These are phyloP conservation scores for Pythium volutum DNA, from an alignment of 352 stramenopile species.

Conservation along the genomic window DNA sequence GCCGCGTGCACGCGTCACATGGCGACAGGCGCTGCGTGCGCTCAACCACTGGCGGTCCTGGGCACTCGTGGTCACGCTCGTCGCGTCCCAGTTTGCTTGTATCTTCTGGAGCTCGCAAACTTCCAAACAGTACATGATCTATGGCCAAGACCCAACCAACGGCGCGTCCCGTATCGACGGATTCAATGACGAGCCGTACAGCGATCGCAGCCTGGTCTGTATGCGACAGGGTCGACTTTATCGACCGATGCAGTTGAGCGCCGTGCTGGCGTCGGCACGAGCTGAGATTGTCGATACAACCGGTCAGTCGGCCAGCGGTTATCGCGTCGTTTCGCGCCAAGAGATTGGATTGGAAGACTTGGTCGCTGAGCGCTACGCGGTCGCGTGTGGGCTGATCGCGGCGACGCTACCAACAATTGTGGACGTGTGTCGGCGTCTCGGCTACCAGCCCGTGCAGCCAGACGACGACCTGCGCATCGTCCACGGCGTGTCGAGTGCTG, in stretches of 20 bases:
- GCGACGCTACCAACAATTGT: conserved; percentile 21
- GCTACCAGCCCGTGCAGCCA: conserved; percentile 24
- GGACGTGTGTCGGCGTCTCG: conserved; percentile 13
- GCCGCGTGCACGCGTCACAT: neutral
- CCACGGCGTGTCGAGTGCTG: conserved; percentile 3
- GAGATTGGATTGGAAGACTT: neutral
- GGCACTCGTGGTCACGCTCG: neutral
- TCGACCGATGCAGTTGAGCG: conserved; percentile 1
- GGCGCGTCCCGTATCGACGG: neutral
- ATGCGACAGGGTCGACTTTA: neutral
- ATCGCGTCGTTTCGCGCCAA: conserved; percentile 22
- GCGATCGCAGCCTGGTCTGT: conserved; percentile 5
- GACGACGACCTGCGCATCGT: conserved; percentile 24
- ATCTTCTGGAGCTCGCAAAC: conserved; percentile 6
- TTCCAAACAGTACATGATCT: too few relatives aligned
- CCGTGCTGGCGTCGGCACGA: neutral
- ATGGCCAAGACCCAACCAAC: neutral
- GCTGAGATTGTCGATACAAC: neutral
- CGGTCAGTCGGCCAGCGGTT: conserved; percentile 19
- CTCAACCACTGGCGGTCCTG: conserved; percentile 13
- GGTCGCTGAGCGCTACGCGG: neutral
- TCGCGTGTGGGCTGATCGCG: conserved; percentile 16
- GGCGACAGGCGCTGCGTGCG: neutral
- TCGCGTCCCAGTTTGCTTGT: neutral
- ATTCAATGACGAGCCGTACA: conserved; percentile 15